These are phyloP conservation scores for Saposhnikovia divaricata DNA, from an alignment of 129 eudicot genomes.

Conservation along the genomic window DNA sequence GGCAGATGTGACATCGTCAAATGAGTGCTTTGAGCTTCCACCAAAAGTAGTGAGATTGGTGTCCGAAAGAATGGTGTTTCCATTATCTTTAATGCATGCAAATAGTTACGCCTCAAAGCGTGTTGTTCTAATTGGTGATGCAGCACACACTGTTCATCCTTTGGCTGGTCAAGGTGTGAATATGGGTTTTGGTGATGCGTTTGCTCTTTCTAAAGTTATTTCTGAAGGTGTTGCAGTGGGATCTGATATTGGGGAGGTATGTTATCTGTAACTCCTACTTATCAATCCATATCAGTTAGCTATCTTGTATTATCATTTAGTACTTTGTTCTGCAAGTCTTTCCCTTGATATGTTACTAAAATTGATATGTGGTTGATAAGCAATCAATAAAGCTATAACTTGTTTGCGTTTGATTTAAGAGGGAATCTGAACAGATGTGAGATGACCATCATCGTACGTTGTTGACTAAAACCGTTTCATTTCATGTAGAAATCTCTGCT, in stretches of 20 bases:
- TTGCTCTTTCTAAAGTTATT: slow-evolving; percentile 58
- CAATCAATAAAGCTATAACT: background rate
- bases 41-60: slow-evolving; percentile 60
- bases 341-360: background rate
- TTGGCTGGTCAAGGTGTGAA: slow-evolving; percentile 99
- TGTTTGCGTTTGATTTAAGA: background rate
- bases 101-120: slow-evolving; percentile 52
- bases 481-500: slow-evolving; percentile 50
- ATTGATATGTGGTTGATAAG: background rate
- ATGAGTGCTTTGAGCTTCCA: slow-evolving; percentile 64
- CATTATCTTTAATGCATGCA: slow-evolving; percentile 82
- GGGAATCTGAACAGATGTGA: background rate
- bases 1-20: slow-evolving; percentile 39
- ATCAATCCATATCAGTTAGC: background rate
- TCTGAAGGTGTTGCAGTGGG: slow-evolving; percentile 93
- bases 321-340: background rate
- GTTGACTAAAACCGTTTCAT: background rate
- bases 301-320: background rate
- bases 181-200: slow-evolving; percentile 92
- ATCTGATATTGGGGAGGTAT: slow-evolving; percentile 90
- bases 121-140: slow-evolving; percentile 78
- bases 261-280: background rate
- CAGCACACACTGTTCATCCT: slow-evolving; percentile 98
- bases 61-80: slow-evolving; percentile 81
- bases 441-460: background rate